Evolutionary conservation across 2,329 filamentous ascomycete genomes (phyloP).

Genomic region (Celoporthe dispersa): DNA sequence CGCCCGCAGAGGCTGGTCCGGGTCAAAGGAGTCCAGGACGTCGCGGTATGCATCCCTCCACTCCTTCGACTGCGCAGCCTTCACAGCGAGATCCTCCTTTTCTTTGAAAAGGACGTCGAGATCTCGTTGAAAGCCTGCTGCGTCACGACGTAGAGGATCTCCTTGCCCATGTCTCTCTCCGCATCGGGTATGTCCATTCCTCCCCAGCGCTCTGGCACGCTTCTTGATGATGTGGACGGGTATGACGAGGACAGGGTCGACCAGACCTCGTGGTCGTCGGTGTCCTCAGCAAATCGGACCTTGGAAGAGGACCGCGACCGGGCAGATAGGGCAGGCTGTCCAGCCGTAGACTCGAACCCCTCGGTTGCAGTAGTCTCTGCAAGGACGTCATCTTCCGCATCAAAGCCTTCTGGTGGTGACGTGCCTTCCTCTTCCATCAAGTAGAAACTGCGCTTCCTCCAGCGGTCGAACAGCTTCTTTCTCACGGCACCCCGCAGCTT

Average conservation of each 20-base stretch:
- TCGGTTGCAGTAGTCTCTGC: constrained; percentile 41
- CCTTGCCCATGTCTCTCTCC: constrained; percentile 81
- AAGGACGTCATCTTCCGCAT: constrained; percentile 62
- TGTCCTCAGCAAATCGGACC: constrained; percentile 75
- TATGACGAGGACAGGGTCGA: constrained; percentile 75
- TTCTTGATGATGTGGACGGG: constrained; percentile 72
- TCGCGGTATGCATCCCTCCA: constrained; percentile 62
- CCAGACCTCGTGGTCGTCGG: constrained; percentile 69
- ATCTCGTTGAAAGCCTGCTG: constrained; percentile 94
- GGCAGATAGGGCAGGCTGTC: constrained; percentile 47
- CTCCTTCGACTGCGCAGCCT: constrained; percentile 65
- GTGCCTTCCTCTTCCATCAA: constrained; percentile 84
- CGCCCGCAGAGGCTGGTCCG: constrained; percentile 29
- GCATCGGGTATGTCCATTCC: constrained; percentile 79
- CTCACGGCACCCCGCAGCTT: constrained; percentile 48
- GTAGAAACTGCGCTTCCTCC: constrained; percentile 79
- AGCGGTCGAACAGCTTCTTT: constrained; percentile 68
- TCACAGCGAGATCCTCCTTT: constrained; percentile 76
- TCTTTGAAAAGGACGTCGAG: constrained; percentile 82
- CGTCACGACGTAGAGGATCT: constrained; percentile 88
- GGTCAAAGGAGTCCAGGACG: constrained; percentile 50
- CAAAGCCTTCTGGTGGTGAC: constrained; percentile 65
- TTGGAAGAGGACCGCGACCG: constrained; percentile 78
- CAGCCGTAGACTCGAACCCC: constrained; percentile 50
- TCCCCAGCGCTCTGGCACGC: constrained; percentile 74